Conservation (phyloP, 352 stramenopile species). For the Thraustochytrium sp. region DNA sequence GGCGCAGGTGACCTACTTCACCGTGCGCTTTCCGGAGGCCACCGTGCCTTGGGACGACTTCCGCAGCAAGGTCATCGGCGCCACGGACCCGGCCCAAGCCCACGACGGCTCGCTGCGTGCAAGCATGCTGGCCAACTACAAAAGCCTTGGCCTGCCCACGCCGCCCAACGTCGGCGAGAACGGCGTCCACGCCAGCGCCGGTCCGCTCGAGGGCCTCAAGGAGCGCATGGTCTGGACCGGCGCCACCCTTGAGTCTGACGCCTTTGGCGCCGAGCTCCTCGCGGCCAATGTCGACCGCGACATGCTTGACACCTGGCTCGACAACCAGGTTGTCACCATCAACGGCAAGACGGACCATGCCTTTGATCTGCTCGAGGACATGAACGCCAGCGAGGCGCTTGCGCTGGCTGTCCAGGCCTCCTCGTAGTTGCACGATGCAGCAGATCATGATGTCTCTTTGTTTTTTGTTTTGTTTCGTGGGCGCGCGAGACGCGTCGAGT, state of each 20-base stretch:
- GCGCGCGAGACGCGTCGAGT: too few relatives aligned
- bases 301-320: conserved; percentile 3
- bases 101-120: not conserved
- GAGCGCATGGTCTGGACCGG: conserved; percentile 44
- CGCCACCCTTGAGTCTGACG: conserved; percentile 4
- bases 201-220: conserved; percentile 44
- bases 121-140: conserved; percentile 2
- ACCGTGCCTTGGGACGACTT: conserved; percentile 35
- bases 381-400: conserved; percentile 43
- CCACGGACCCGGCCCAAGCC: conserved; percentile 39
- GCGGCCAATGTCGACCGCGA: not conserved
- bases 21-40: conserved; percentile 16
- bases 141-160: not conserved
- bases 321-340: conserved; percentile 41
- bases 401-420: conserved; percentile 25
- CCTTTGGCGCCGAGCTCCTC: conserved; percentile 5
- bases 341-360: conserved; percentile 45
- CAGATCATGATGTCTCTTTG: too few relatives aligned
- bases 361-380: conserved; percentile 49
- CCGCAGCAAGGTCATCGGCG: conserved; percentile 37
- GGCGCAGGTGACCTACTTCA: conserved; percentile 12
- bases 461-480: too few relatives aligned
- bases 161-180: conserved; percentile 36
- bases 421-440: too few relatives aligned
- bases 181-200: conserved; percentile 45